Conservation (phyloP, 2,329 filamentous ascomycete genomes). For the Penicillium decumbens region DNA sequence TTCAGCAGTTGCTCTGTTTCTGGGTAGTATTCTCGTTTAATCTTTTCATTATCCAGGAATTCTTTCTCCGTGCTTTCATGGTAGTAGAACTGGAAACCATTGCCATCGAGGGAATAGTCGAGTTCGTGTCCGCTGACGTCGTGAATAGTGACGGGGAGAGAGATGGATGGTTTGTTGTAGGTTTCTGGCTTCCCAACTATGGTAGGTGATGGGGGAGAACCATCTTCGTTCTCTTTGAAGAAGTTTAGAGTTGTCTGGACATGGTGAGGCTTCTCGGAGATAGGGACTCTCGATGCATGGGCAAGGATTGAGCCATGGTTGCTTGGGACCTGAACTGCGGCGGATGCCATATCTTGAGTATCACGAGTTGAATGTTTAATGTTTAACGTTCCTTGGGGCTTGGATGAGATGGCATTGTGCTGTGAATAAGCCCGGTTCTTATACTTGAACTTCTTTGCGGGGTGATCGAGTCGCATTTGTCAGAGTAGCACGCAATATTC, state of each 20-base stretch:
- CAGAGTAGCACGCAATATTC: constrained; percentile 33
- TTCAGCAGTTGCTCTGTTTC: constrained; percentile 48
- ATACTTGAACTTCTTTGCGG: constrained; percentile 12
- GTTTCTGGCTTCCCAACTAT: constrained; percentile 38
- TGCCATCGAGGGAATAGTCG: constrained; percentile 44
- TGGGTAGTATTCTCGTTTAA: constrained; percentile 43
- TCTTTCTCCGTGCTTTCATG: constrained; percentile 37
- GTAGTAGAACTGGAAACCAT: constrained; percentile 46
- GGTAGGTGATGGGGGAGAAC: constrained; percentile 39
- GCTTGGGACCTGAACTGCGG: constrained; percentile 25
- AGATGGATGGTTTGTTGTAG: constrained; percentile 41
- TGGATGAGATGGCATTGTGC: not conserved
- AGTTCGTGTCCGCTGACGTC: constrained; percentile 43
- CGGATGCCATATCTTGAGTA: constrained; percentile 26
- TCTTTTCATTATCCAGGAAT: constrained; percentile 43
- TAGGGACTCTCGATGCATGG: constrained; percentile 12
- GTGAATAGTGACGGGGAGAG: constrained; percentile 38
- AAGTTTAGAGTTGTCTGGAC: constrained; percentile 47
- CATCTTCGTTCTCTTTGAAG: constrained; percentile 43
- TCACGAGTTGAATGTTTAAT: not conserved
- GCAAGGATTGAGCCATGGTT: constrained; percentile 8
- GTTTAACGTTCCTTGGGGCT: not conserved
- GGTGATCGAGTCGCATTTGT: constrained; percentile 26
- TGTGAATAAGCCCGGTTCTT: constrained; percentile 4
- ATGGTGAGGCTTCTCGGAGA: constrained; percentile 27